Evolutionary conservation across 306 rosid species (phyloP), one percentile per base, ranked within the genome.

Genomic region (Citrullus amarus): DNA sequence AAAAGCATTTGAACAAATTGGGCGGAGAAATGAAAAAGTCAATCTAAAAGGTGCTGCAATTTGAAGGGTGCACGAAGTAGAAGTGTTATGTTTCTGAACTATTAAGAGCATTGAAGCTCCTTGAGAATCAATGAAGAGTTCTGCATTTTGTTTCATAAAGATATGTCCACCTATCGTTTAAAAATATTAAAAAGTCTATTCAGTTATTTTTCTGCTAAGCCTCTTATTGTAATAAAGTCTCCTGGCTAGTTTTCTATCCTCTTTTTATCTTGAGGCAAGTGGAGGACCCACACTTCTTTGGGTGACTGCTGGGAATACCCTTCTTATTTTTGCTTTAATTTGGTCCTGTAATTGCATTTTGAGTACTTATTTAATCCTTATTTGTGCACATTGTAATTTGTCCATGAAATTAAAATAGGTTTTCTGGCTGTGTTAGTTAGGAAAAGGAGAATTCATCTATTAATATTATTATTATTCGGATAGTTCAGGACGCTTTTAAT

Each of bases 71-170:
- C 70, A 63, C 6, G 1, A 61, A 7, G 46, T 17, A 34, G n/a
- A 17, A 73, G 50, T 54, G 39, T 8, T 18, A 16, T 78, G 82
- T 48, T 73, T 73, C 58, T 67, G 50, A 67, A 39, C 74, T 67
- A 39, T 67, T 67, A 67, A 12, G 4, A 67, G 14, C n/a, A 67
- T 39, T 18, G 7, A 17, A 38, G 11, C 11, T 66, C 50, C 46
- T 38, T 4, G 22, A 66, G 72, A 66, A 18, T 15, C 72, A 66
- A 38, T 8, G 16, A 67, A 41, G 51, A 18, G 8, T 67, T 38
- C 22, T 67, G 73, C 46, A 36, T 70, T 70, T 25, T 46, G n/a
- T 43, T n/a, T 44, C 38, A 11, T 44, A 69, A 22, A 22, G 3
- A 25, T 20, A 12, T 70, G 76, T 7, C 20, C 58, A 25, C 58